phyloP scores from a whole-genome alignment of 495 filamentous ascomycete genomes.

The Margaritispora aquatica region DNA sequence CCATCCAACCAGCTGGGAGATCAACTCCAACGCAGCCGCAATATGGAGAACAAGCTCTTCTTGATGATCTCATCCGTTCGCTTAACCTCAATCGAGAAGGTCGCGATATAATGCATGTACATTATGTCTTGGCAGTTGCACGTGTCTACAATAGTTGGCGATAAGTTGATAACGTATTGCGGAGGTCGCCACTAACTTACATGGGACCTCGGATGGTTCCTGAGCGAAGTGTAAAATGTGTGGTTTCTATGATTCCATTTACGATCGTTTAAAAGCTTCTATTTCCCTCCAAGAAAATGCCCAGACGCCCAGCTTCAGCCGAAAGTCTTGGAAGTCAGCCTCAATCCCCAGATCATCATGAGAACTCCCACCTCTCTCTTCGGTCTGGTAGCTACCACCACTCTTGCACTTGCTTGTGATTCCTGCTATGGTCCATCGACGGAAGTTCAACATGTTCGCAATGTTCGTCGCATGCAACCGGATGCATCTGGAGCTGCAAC shows the following conservation, averaged over 20 bases:
- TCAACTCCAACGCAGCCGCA: background rate
- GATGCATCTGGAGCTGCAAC: conserved; percentile 57
- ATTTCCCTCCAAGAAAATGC: background rate
- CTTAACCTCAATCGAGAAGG: background rate
- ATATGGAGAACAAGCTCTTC: background rate
- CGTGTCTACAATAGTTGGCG: background rate
- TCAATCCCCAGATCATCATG: background rate
- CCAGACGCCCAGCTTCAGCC: background rate
- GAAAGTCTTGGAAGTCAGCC: background rate
- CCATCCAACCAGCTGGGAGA: background rate
- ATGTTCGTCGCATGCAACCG: conserved; percentile 42
- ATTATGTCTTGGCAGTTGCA: background rate
- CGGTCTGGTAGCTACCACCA: background rate
- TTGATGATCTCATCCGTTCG: background rate
- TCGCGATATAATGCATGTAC: background rate
- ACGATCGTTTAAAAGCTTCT: background rate
- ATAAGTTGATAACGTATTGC: background rate
- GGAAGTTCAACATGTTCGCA: conserved; percentile 32
- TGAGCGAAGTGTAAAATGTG: background rate
- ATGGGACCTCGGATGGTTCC: background rate
- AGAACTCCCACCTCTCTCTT: background rate
- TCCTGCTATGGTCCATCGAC: conserved; percentile 28
- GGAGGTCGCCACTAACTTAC: background rate
- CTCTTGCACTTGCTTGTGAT: conserved; percentile 23
- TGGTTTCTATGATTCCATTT: background rate